Evolutionary conservation across 257 asterid genomes (phyloP), one percentile per base, ranked within the genome.

Genomic region (Datura wrightii): DNA sequence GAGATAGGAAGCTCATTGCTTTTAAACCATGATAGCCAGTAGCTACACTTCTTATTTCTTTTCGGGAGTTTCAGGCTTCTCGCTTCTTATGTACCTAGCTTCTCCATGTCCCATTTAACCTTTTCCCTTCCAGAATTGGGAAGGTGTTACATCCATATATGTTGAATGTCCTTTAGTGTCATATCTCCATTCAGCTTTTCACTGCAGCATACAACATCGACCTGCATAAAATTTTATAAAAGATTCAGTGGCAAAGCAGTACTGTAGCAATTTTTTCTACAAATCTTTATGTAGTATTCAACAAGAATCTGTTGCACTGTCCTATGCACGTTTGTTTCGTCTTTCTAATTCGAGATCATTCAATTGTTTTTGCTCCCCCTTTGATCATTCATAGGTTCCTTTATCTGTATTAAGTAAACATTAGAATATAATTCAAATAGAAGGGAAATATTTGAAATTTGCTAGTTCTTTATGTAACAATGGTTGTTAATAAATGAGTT

Each of bases 401-500:
- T 36, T 67, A 41, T 67, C 31, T 67, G 18, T 37, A 14, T 39
- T 39, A 39, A 37, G 50, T 7, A 67, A 67, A 15, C 6, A 39
- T 67, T 67, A 67, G 76, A 37, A 37, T 37, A 37, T 67, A 6
- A 67, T 67, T n/a, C n/a, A n/a, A n/a, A n/a, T n/a, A n/a, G n/a
- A n/a, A n/a, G n/a, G n/a, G n/a, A n/a, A n/a, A n/a, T n/a, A 8
- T 5, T 65, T 36, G 11, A 13, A 65, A 14, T 31, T 65, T 67
- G 50, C 50, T 37, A 67, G 52, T 36, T 15, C 13, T 67, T 67
- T 10, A 67, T 67, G 74, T 66, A 6, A 6, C 46, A 66, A 3
- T 7, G 11, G 24, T 15, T 37, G 76, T 37, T 37, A 67, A 67
- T 6, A 15, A 67, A 14, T 67, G 37, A 70, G 4, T 70, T 36